Evolutionary conservation across 2,329 filamentous ascomycete genomes (phyloP), one percentile per base, ranked within the genome.

Genomic region (Erysiphe pulchra): DNA sequence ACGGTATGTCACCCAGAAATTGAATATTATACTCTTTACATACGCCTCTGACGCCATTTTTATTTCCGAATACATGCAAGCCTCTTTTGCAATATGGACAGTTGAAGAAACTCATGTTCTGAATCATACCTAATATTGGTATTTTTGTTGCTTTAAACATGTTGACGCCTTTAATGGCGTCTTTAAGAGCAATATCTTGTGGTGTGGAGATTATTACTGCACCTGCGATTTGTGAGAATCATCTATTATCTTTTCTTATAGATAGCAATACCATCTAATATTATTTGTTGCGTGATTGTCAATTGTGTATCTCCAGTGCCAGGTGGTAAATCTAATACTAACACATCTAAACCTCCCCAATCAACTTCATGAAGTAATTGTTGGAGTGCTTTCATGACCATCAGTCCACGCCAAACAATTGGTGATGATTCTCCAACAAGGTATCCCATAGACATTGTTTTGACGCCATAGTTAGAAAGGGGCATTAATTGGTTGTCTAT

Each of bases 401-500:
- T 94, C 2, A 93, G 71, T 0, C 90, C 90, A 45, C 90, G 75
- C 90, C 90, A 98, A 31, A 90, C 86, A 14, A 98, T 80, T 0
- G 86, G 83, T 5, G 82, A 80, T 11, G 75, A 70, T 51, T 84
- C 77, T 17, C 73, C 73, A 1, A 93, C 75, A 0, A 98, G 70
- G 52, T 93, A 95, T 44, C 90, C 90, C 82, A 98, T 95, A 0
- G 86, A 94, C 90, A 98, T 98, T 46, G 85, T 92, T 62, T 92
- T 92, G 47, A 98, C 71, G 37, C 90, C 90, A 64, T 95, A 95
- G 58, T 92, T 93, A 18, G 81, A 85, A 20, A 98, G 64, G 0
- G 90, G 90, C 1, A 95, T 57, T 3, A 98, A 70, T 55, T 85
- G 77, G 55, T 86, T 85, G 53, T 80, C 74, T 82, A 50, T 14